Percentiles rank a stretch among this genome's conserved stretches.
Conservation (phyloP, 768 basidiomycete species). For the Hygrophorus pudorinus region DNA sequence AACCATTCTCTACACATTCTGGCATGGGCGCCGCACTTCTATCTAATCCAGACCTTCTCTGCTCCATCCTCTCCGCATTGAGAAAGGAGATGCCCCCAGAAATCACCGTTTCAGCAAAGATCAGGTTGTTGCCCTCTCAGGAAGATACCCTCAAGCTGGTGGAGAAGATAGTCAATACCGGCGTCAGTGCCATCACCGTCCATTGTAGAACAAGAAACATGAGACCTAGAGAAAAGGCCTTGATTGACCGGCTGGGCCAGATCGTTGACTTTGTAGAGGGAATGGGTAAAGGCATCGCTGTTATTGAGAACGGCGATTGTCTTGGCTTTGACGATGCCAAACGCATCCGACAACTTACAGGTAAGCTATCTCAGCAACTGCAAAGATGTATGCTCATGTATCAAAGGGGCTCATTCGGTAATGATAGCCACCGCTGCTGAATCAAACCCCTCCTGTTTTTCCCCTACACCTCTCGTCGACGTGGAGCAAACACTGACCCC, state of each 20-base stretch:
- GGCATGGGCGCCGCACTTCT: conserved; percentile 98
- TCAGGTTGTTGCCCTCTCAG: conserved; percentile 77
- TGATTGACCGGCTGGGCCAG: conserved; percentile 69
- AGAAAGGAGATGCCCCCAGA: conserved; percentile 61
- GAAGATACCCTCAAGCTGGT: conserved; percentile 88
- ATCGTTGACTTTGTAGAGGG: conserved; percentile 78
- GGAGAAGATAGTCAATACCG: conserved; percentile 76
- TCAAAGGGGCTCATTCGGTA: conserved; percentile 69
- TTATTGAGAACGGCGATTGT: conserved; percentile 94
- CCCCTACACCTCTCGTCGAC: conserved; percentile 53
- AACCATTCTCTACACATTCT: conserved; percentile 85
- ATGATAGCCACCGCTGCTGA: conserved; percentile 98
- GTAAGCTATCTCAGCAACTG: conserved; percentile 25
- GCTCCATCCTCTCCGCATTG: conserved; percentile 76
- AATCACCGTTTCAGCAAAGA: conserved; percentile 90
- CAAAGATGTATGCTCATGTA: background rate
- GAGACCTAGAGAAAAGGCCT: conserved; percentile 73
- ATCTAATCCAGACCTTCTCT: conserved; percentile 83
- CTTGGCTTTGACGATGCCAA: conserved; percentile 68
- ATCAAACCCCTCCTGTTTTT: conserved; percentile 85
- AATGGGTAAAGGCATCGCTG: conserved; percentile 70
- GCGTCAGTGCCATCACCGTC: conserved; percentile 82
- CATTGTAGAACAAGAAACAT: conserved; percentile 93
- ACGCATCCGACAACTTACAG: conserved; percentile 64
- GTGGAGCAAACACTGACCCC: conserved; percentile 62